phyloP scores from a whole-genome alignment of 495 filamentous ascomycete species.

The Massariosphaeria phaeospora region DNA sequence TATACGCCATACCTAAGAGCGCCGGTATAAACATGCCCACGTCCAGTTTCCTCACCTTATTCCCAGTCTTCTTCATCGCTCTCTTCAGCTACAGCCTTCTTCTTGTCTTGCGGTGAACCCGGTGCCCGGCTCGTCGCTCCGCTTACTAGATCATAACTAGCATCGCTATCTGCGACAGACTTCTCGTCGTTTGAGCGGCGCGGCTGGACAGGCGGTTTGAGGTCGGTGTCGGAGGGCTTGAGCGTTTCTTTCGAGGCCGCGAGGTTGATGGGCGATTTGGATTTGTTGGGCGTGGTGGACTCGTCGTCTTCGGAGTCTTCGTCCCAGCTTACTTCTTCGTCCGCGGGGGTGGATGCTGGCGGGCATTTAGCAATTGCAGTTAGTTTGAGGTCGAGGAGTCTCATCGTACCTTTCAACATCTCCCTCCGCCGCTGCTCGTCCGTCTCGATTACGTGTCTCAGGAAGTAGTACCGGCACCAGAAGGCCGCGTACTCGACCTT shows the following conservation, averaged over 20 bases:
- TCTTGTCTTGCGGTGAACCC: conserved; percentile 67
- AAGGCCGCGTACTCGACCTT: conserved; percentile 81
- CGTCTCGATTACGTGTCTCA: conserved; percentile 89
- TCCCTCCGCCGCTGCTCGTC: conserved; percentile 88
- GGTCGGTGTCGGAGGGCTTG: conserved; percentile 39
- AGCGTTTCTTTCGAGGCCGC: conserved; percentile 33
- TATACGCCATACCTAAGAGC: no score
- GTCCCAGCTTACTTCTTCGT: conserved; percentile 72
- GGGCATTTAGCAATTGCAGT: no score
- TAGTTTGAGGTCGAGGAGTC: neutral
- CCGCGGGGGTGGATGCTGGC: conserved; percentile 38
- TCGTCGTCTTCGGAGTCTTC: conserved; percentile 48
- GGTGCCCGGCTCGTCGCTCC: conserved; percentile 74
- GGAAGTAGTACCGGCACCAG: conserved; percentile 95
- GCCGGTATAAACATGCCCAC: neutral
- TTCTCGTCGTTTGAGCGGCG: conserved; percentile 82
- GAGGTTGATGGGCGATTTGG: conserved; percentile 23
- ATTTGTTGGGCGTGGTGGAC: conserved; percentile 27
- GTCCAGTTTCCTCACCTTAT: conserved; percentile 36
- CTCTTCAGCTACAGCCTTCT: conserved; percentile 49
- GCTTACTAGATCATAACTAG: conserved; percentile 89
- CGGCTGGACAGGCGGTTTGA: conserved; percentile 55
- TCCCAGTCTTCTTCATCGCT: conserved; percentile 83
- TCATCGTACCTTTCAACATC: conserved; percentile 74
- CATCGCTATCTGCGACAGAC: conserved; percentile 79